Evolutionary conservation across 306 rosid species (phyloP), one percentile per base, ranked within the genome.

Genomic region (Quercus engelmannii): DNA sequence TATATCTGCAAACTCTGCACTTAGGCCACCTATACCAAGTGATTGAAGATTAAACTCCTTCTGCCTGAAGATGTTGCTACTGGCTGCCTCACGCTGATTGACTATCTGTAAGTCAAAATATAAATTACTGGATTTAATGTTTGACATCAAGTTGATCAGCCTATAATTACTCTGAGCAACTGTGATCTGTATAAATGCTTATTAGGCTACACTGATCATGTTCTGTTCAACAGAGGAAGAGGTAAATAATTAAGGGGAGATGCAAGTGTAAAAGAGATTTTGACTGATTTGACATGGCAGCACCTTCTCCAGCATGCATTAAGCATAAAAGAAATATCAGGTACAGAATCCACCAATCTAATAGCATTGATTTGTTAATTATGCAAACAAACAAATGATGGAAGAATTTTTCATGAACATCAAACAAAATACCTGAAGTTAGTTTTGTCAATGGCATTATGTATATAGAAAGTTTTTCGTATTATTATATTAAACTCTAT

Each of bases 1-100:
- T 90, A 96, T 96, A 80, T 96, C 97, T 54, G 91, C 97, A 82
- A 96, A 96, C 86, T 96, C 99, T 0, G 90, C 97, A 76, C 94
- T 85, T 85, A 96, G 76, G 55, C 99, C 99, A 73, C 99, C 99
- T 75, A 96, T 96, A 63, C 99, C 99, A 65, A 96, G 91, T 49
- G 92, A 64, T 89, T 96, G 84, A 77, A 96, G 99, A 84, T 96
- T 93, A 80, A 96, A 96, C 80, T 93, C 99, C 76, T 96, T 96
- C 73, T 91, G 98, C 90, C 89, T 87, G 79, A 96, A 96, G 72
- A 96, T 89, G 81, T 78, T 93, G 84, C 98, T 93, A 73, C 93
- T 96, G 46, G 94, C 94, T 83, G 87, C 93, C 83, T 93, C 97
- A 26, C 99, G 97, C 87, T 96, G 99, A 85, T 91, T 91, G 76